Base-by-base conservation (phyloP, 2,329 filamentous ascomycete genomes). In the Capronia americana region DNA sequence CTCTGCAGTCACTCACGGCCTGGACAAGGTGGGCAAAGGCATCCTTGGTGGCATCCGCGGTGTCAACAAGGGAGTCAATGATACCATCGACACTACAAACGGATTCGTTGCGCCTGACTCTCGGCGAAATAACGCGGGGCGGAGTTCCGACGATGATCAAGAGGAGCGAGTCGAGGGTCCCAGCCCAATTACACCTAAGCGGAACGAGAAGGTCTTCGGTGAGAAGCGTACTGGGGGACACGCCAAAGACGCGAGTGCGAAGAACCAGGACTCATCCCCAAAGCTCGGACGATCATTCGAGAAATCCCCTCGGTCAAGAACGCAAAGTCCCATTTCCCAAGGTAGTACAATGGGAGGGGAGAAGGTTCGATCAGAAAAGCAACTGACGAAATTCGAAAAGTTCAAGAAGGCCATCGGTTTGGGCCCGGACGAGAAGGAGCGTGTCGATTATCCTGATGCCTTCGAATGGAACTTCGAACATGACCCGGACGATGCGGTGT, bases 401-500 rank as follows among this genome's bases (percentile, higher is more conserved):
- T 28, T 73, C 51, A 66, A 63, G 48, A 68, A 59, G 28, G 55
- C 63, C n/a, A 61, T 72, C 34, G 71, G 69, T 26, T 60, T 73
- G 11, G 67, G 64, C 8, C 44, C 57, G n/a, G 67, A 71, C 30
- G 63, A 70, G 24, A 69, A 70, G 48, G 71, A 73, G 44, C 64
- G 58, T 11, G 67, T 74, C 24, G 77, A 79, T 7, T 96, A 96
- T 73, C 85, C 87, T 0, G 66, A 81, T 2, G 87, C 90, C 0
- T 88, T 86, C 74, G 87, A 91, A 68, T 77, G 86, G 38, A 84
- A 90, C 1, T 87, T 85, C 70, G 81, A 85, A 41, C 85, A 89
- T 30, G 83, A 89, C 64, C 84, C 87, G 11, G 86, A 89, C 51
- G 85, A 87, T 57, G 88, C 91, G 0, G 80, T 87, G 53, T 99